Evolutionary conservation across 2,329 filamentous ascomycete species (phyloP).

Genomic region (Fusarium fujikuroi): DNA sequence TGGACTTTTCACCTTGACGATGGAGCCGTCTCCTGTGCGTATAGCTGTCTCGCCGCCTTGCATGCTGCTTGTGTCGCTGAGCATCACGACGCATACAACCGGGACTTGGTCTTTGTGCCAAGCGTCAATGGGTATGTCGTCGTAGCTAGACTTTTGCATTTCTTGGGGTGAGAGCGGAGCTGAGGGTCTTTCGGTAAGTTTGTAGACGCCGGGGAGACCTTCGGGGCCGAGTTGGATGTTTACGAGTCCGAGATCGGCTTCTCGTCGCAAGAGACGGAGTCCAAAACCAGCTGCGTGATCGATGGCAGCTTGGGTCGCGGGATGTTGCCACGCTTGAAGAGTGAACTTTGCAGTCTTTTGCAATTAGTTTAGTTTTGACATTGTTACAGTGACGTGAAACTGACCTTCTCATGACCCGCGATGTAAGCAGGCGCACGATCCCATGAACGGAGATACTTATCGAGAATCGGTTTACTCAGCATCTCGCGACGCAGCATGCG

Average conservation of each 20-base stretch:
- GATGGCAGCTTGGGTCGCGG: not conserved
- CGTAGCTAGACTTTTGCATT: not conserved
- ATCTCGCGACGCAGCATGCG: not conserved
- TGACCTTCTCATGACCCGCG: not conserved
- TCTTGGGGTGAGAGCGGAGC: not conserved
- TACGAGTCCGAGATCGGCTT: not conserved
- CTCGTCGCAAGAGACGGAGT: not conserved
- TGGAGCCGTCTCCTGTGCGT: not conserved
- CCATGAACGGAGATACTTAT: not conserved
- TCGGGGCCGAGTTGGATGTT: conserved; percentile 4
- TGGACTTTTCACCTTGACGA: not conserved
- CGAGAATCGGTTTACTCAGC: not conserved
- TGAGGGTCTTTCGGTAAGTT: not conserved
- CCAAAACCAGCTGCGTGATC: not conserved
- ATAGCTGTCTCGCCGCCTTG: conserved; percentile 28
- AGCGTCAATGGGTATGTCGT: conserved; percentile 6
- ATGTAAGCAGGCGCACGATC: not conserved
- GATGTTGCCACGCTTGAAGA: not conserved
- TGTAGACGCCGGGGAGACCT: not conserved
- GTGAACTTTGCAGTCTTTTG: not conserved
- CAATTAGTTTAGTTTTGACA: fast-evolving
- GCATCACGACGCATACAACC: conserved; percentile 27
- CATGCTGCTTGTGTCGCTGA: conserved; percentile 27
- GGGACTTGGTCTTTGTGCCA: conserved; percentile 31
- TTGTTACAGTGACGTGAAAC: fast-evolving